Base-by-base conservation (phyloP, 257 asterid species). In the Solanum peruvianum region DNA sequence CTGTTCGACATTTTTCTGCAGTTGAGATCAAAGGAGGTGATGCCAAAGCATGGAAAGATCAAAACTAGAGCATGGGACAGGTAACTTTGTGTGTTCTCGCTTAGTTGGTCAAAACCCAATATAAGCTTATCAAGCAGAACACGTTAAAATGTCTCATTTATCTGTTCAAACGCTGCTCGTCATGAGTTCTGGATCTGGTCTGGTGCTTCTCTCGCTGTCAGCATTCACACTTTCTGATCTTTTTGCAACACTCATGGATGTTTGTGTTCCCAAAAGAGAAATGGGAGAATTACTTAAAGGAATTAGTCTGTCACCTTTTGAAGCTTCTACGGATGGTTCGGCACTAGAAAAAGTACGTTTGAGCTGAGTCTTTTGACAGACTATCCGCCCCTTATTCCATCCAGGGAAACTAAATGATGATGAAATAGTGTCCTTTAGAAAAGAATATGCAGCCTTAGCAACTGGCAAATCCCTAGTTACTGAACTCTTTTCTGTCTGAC, bases 341-440 rank as follows among this genome's bases (percentile, higher is more conserved):
- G 66, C 42, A 64, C 88, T 90, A 8, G 94, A 87, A 81, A 94
- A 91, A 42, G 90, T 16, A 20, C 95, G 97, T 91, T 94, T 95
- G 25, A 97, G 95, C 90, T 94, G 98, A 88, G 98, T 71, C 89
- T 92, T 93, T 86, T 92, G 99, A 86, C 99, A 95, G 88, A 92
- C 88, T 70, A 97, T 94, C 81, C 99, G 89, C n/a, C 98, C 98
- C 93, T 94, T 95, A 85, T 94, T 95, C 98, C 98, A 95, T 58
- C 96, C 98, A 9, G 99, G 98, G 88, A 90, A 95, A 91, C 93
- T 85, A 86, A 97, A 97, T 69, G 96, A 90, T 44, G 99, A 83
- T 70, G 98, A 95, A 85, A 95, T 88, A 87, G 49, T 83, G 47
- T 97, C 96, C 89, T 92, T 94, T 45, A 97, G 94, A 88, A 97